phyloP scores from a whole-genome alignment of 169 alveolate species.

The Eimeria mitis region DNA sequence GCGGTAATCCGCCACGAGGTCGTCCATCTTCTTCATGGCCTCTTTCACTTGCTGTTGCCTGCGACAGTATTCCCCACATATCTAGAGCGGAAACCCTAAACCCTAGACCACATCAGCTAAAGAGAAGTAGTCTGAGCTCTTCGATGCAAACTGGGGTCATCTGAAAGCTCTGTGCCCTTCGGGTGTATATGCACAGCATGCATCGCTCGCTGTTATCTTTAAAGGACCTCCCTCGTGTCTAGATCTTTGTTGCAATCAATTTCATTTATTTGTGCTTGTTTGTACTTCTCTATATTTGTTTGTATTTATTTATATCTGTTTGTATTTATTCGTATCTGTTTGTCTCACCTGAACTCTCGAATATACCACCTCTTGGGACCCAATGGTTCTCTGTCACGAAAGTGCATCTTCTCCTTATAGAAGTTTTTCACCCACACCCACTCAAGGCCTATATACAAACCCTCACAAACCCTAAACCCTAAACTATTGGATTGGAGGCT shows the following conservation, averaged over 20 bases:
- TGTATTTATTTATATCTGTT: too few species aligned
- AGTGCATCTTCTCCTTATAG: conserved; percentile 89
- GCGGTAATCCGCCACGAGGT: conserved; percentile 81
- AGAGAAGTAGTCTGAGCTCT: not conserved
- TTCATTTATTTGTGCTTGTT: not conserved
- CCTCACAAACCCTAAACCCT: not conserved
- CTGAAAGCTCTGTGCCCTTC: not conserved
- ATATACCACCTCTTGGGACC: conserved; percentile 92
- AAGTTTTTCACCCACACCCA: conserved; percentile 92
- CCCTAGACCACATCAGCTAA: not conserved
- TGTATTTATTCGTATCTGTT: too few species aligned
- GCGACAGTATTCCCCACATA: not conserved
- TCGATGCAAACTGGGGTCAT: not conserved
- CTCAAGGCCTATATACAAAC: conserved; percentile 87
- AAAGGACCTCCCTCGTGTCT: too few species aligned
- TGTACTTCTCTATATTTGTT: too few species aligned
- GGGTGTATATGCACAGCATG: not conserved
- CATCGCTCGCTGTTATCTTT: not conserved
- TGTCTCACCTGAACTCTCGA: conserved; percentile 84
- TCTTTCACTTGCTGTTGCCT: conserved; percentile 82
- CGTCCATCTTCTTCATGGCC: conserved; percentile 85
- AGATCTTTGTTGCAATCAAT: not conserved
- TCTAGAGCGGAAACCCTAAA: not conserved
- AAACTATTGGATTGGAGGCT: not conserved
- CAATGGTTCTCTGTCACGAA: conserved; percentile 89